Evolutionary conservation across 371 early-diverging fungal genomes (phyloP).

Genomic region (Circinella umbellata): DNA sequence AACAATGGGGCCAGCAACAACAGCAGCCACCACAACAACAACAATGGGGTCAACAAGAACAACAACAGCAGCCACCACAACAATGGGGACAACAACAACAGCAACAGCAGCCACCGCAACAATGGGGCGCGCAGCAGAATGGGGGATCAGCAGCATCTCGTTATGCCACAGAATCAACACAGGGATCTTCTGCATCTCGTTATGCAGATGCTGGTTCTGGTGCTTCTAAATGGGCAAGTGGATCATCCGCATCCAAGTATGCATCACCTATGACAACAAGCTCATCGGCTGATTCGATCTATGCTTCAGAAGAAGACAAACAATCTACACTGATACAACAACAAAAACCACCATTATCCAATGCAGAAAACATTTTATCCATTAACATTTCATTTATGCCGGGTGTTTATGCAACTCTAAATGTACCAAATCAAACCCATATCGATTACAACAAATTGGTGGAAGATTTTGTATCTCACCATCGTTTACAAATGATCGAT

Average conservation of each 20-base stretch:
- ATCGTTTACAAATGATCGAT: conserved; percentile 28
- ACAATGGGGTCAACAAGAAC: background rate
- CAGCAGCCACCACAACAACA: conserved; percentile 5
- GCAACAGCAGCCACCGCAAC: too few relatives aligned
- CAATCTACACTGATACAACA: background rate
- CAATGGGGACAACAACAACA: background rate
- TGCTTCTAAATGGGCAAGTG: conserved; percentile 4
- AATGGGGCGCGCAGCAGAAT: conserved; percentile 23
- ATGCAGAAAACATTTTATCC: conserved; percentile 21
- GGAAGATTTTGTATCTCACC: conserved; percentile 30
- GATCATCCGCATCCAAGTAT: conserved; percentile 17
- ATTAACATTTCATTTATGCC: conserved; percentile 41
- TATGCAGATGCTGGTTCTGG: background rate
- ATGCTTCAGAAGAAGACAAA: conserved; percentile 3
- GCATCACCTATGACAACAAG: conserved; percentile 9
- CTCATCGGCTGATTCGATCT: conserved; percentile 16
- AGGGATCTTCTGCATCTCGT: conserved; percentile 5
- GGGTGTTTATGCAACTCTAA: conserved; percentile 36
- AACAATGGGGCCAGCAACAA: too few relatives aligned
- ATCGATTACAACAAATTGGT: conserved; percentile 35
- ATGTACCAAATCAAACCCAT: conserved; percentile 29
- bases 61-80: background rate
- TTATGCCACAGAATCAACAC: background rate
- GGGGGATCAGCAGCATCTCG: conserved; percentile 9
- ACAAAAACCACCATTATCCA: conserved; percentile 7